Evolutionary conservation across 1,284 basidiomycete genomes (phyloP).

Genomic region (Ceratobasidium sp.): DNA sequence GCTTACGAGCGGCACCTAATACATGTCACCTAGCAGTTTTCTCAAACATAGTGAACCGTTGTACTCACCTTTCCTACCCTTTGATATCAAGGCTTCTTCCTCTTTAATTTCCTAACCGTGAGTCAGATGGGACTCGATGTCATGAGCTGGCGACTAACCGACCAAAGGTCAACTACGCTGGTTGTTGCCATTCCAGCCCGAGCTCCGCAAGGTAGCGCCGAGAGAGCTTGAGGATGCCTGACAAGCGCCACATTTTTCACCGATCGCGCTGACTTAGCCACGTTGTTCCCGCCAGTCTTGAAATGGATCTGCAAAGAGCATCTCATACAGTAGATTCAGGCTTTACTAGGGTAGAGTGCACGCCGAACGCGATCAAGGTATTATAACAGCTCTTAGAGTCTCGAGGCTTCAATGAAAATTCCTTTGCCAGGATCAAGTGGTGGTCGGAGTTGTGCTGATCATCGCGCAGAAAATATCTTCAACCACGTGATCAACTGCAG

Average conservation of each 20-base stretch:
- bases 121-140: background rate
- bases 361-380: background rate
- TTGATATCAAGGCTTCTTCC: slow-evolving; percentile 21
- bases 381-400: too few relatives aligned
- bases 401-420: too few relatives aligned
- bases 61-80: background rate
- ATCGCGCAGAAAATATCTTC: slow-evolving; percentile 27
- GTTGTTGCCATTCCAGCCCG: slow-evolving; percentile 1
- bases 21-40: too few relatives aligned
- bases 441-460: background rate
- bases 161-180: slow-evolving; percentile 26
- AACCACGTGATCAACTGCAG: slow-evolving; percentile 12
- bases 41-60: background rate
- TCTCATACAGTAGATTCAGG: slow-evolving; percentile 28
- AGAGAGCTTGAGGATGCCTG: too few relatives aligned
- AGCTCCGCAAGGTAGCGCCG: background rate
- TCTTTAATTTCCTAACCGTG: slow-evolving; percentile 30
- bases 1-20: background rate
- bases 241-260: background rate
- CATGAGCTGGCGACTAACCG: slow-evolving; percentile 5
- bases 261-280: background rate
- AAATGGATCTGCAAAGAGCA: slow-evolving; percentile 21
- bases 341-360: too few relatives aligned
- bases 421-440: background rate
- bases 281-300: background rate